Percentiles rank a stretch among this genome's conserved stretches.
These are phyloP conservation scores for Parathielavia appendiculata DNA, from an alignment of 495 filamentous ascomycete species.

Conservation along the genomic window DNA sequence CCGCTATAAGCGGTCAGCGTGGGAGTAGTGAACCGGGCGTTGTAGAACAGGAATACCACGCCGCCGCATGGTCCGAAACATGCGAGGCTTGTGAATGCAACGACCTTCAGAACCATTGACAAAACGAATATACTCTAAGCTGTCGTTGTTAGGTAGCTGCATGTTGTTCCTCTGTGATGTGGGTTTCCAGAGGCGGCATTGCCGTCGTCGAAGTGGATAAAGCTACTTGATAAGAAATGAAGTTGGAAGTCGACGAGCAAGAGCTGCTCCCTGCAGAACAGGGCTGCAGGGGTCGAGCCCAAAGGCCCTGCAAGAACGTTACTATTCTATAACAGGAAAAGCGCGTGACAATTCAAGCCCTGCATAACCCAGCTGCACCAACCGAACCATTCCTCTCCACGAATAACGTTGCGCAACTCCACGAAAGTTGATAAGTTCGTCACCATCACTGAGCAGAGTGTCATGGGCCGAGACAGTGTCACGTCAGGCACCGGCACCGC, in stretches of 20 bases:
- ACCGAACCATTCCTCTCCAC: not conserved
- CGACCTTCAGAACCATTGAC: too few species aligned
- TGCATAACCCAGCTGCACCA: not conserved
- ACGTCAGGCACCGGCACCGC: not conserved
- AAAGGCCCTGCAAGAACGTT: too few species aligned
- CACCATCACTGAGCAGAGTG: not conserved
- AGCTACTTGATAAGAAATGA: not conserved
- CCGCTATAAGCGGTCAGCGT: not conserved
- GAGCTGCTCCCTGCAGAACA: not conserved
- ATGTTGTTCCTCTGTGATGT: not conserved
- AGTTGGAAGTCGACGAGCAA: not conserved
- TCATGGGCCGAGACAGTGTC: constrained; percentile 11
- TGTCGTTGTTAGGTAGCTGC: too few species aligned
- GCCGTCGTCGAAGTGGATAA: not conserved
- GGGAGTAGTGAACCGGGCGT: too few species aligned
- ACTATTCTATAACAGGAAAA: not conserved
- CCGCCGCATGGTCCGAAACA: too few species aligned
- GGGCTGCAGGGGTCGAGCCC: not conserved
- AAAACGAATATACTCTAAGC: too few species aligned
- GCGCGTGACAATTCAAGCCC: not conserved
- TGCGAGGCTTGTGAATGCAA: too few species aligned
- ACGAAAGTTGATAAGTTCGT: not conserved
- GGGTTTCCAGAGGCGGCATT: not conserved
- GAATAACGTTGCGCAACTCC: not conserved
- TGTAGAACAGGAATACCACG: too few species aligned